Conservation (phyloP, 768 basidiomycete species). For the Tricholoma bakamatsutake region DNA sequence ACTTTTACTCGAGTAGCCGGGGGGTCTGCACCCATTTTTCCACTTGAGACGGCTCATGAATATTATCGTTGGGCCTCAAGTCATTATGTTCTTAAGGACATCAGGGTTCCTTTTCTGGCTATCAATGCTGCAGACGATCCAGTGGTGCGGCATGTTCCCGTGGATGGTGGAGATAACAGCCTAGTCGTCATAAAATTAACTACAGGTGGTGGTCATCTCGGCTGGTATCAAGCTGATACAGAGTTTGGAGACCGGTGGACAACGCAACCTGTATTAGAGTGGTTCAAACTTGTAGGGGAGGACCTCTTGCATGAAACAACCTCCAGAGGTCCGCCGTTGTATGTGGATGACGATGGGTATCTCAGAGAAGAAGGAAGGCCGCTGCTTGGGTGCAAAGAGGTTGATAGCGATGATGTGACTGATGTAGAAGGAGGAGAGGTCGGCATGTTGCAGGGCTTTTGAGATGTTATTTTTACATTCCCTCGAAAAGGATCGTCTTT, state of each 20-base stretch:
- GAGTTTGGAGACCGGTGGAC: conserved; percentile 53
- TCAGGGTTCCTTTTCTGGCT: conserved; percentile 70
- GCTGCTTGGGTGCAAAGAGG: conserved; percentile 51
- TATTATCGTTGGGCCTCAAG: conserved; percentile 54
- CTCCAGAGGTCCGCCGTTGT: conserved; percentile 27
- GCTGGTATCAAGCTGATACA: conserved; percentile 61
- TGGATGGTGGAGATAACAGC: conserved; percentile 45
- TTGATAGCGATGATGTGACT: conserved; percentile 48
- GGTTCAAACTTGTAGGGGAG: conserved; percentile 54
- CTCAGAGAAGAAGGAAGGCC: conserved; percentile 52
- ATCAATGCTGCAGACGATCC: conserved; percentile 78
- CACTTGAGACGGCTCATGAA: conserved; percentile 38
- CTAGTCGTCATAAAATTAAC: conserved; percentile 60
- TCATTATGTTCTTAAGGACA: conserved; percentile 49
- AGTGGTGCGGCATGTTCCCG: conserved; percentile 58
- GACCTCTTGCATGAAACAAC: conserved; percentile 35
- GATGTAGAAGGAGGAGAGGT: conserved; percentile 47
- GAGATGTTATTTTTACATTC: background rate
- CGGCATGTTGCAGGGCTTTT: conserved; percentile 55
- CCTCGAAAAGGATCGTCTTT: background rate
- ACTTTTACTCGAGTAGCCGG: conserved; percentile 63
- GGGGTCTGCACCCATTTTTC: conserved; percentile 54
- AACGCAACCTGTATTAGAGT: conserved; percentile 66
- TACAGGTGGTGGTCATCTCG: conserved; percentile 67
- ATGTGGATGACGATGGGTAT: conserved; percentile 50